phyloP scores from a whole-genome alignment of 441 rosid species.

The Adansonia grandidieri region DNA sequence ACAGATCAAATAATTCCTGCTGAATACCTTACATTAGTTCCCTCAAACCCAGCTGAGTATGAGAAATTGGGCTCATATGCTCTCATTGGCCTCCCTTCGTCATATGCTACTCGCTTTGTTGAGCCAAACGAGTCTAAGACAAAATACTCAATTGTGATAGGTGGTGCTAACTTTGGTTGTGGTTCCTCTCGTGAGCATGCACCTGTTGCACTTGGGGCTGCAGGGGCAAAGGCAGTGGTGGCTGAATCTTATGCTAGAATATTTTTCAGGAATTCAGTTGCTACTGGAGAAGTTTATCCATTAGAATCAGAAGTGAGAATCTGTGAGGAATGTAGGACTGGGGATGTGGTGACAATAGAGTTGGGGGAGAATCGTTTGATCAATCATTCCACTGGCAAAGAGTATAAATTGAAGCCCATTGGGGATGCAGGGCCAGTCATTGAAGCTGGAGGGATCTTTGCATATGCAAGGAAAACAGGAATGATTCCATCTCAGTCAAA shows the following conservation, averaged over 20 bases:
- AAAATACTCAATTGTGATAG: constrained; percentile 66
- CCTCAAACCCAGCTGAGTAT: constrained; percentile 83
- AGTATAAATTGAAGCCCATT: constrained; percentile 75
- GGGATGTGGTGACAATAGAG: constrained; percentile 73
- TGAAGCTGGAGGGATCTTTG: constrained; percentile 90
- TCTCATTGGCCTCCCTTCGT: constrained; percentile 70
- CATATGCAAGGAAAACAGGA: constrained; percentile 79
- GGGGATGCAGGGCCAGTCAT: constrained; percentile 94
- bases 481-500: constrained; percentile 60
- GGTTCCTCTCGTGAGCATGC: constrained; percentile 96
- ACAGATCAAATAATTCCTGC: constrained; percentile 94
- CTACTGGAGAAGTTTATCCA: constrained; percentile 86
- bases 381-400: constrained; percentile 81
- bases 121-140: constrained; percentile 54
- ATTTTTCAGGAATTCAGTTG: constrained; percentile 84
- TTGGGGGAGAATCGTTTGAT: constrained; percentile 64
- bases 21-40: constrained; percentile 85
- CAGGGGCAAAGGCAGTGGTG: constrained; percentile 72
- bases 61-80: constrained; percentile 88
- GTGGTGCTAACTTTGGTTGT: constrained; percentile 81
- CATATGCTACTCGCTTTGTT: constrained; percentile 66
- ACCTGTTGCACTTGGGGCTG: constrained; percentile 83
- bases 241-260: constrained; percentile 88
- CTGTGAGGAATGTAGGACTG: constrained; percentile 83
- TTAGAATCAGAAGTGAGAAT: constrained; percentile 77